These are phyloP conservation scores for Logfia minima DNA, from an alignment of 129 eudicot genomes.

Conservation along the genomic window DNA sequence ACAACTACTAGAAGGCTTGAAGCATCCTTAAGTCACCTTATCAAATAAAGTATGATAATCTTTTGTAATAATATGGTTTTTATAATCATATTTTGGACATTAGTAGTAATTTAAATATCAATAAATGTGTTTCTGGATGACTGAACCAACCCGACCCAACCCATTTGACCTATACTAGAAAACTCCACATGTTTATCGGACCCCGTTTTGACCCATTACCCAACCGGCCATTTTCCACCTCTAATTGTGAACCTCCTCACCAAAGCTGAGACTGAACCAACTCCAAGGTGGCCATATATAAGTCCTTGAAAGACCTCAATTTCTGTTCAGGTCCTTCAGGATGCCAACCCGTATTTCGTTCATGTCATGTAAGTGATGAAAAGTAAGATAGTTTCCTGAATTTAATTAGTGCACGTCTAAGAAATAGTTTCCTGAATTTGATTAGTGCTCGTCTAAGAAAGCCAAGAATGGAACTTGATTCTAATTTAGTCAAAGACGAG, in stretches of 20 bases:
- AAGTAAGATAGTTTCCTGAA: background rate
- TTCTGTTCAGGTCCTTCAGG: background rate
- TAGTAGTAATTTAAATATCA: background rate
- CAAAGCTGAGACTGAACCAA: background rate
- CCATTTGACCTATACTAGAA: background rate
- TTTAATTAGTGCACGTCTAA: background rate
- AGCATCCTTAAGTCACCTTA: background rate
- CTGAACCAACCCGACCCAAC: background rate
- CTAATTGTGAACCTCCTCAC: background rate
- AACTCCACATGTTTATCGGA: background rate
- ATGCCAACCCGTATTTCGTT: background rate
- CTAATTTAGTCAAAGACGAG: background rate
- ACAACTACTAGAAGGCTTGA: background rate
- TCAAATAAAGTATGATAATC: background rate
- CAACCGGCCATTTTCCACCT: background rate
- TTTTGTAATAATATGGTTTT: background rate
- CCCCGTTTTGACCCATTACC: background rate
- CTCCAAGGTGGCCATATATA: background rate
- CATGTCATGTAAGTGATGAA: background rate
- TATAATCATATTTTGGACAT: background rate
- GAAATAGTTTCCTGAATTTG: background rate
- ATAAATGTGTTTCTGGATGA: background rate
- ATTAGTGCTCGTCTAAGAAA: background rate
- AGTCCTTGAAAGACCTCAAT: background rate
- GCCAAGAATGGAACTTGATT: slow-evolving; percentile 6